A percentile compares a stretch with the other conserved stretches of the same genome.
Evolutionary conservation across 768 basidiomycete genomes (phyloP).

Genomic region (Auriscalpium orientale): DNA sequence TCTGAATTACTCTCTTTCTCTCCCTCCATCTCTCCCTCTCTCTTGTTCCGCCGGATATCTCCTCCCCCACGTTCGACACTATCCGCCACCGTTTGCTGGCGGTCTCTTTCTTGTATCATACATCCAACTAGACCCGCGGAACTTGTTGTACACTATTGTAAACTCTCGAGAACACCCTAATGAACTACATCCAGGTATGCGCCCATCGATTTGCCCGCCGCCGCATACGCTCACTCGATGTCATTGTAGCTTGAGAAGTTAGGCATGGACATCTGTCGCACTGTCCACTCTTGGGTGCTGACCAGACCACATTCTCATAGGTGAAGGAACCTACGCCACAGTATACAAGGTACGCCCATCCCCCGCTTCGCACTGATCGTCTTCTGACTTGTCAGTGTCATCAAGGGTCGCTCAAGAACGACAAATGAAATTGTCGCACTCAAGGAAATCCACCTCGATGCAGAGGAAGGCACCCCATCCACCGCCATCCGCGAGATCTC

Average conservation of each 20-base stretch:
- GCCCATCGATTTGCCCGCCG: neutral
- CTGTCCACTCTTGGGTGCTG: neutral
- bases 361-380: slow-evolving; percentile 1
- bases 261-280: slow-evolving; percentile 31
- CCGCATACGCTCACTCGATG: slow-evolving; percentile 7
- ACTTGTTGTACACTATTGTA: no score
- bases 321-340: slow-evolving; percentile 91
- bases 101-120: no score
- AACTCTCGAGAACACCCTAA: slow-evolving; percentile 10
- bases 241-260: slow-evolving; percentile 75
- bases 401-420: slow-evolving; percentile 87
- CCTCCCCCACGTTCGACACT: no score
- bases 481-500: slow-evolving; percentile 99
- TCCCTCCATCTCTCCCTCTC: no score
- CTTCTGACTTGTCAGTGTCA: neutral
- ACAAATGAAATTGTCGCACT: slow-evolving; percentile 99
- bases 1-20: no score
- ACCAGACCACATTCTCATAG: slow-evolving; percentile 26
- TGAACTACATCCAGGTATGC: slow-evolving; percentile 56
- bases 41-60: no score
- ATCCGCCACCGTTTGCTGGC: slow-evolving; percentile 81
- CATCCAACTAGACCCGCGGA: no score
- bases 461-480: slow-evolving; percentile 97
- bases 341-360: slow-evolving; percentile 76
- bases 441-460: slow-evolving; percentile 98